phyloP scores from a whole-genome alignment of 2,329 filamentous ascomycete species.

The Fusarium nanum region DNA sequence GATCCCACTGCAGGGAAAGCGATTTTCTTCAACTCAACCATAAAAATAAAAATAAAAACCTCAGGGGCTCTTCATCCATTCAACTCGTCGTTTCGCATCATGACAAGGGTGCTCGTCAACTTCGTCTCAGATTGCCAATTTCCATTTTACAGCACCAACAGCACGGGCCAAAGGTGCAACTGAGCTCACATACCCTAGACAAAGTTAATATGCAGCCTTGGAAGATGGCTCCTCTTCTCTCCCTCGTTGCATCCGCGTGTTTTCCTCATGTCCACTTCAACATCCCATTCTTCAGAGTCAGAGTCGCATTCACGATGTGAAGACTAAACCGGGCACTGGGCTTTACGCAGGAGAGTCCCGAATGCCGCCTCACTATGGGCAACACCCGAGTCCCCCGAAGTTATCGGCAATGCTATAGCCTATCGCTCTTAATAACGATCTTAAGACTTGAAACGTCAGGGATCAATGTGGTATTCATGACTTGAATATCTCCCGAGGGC shows the following conservation, averaged over 20 bases:
- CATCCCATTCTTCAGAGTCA: conserved; percentile 17
- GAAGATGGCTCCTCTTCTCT: not conserved
- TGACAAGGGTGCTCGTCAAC: conserved; percentile 25
- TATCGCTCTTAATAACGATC: conserved; percentile 28
- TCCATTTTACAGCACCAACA: conserved; percentile 31
- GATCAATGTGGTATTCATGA: conserved; percentile 8
- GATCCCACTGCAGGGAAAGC: not conserved
- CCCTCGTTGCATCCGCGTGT: not conserved
- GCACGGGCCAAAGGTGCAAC: conserved; percentile 18
- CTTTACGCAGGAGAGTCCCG: not conserved
- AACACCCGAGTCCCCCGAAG: conserved; percentile 23
- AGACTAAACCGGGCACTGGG: not conserved
- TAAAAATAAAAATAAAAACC: not conserved
- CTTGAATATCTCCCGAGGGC: not conserved
- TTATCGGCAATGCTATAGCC: conserved; percentile 37
- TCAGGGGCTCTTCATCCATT: conserved; percentile 30
- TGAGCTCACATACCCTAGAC: conserved; percentile 21
- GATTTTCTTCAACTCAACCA: not conserved
- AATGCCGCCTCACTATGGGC: conserved; percentile 16
- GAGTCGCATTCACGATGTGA: conserved; percentile 25
- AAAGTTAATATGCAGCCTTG: not conserved
- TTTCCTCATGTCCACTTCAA: conserved; percentile 7
- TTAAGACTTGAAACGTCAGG: conserved; percentile 34
- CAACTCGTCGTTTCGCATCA: conserved; percentile 40
- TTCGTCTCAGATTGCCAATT: conserved; percentile 47